Evolutionary conservation across 2,329 filamentous ascomycete genomes (phyloP).

Genomic region (Coniochaeta sp.): DNA sequence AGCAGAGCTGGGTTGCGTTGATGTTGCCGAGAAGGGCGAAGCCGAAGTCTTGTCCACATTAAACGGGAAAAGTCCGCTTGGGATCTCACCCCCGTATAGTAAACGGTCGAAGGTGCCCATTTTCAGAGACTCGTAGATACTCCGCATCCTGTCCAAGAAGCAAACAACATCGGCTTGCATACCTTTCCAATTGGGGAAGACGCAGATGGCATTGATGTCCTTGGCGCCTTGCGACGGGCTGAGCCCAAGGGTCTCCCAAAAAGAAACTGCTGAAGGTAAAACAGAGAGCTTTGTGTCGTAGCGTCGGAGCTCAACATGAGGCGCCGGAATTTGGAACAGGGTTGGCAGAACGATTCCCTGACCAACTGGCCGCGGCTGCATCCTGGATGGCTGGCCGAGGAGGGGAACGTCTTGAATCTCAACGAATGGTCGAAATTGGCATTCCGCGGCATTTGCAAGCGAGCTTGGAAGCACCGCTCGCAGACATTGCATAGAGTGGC

Average conservation of each 20-base stretch:
- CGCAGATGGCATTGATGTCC: slow-evolving; percentile 61
- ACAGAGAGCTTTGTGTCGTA: slow-evolving; percentile 64
- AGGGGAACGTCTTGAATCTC: slow-evolving; percentile 52
- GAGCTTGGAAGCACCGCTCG: slow-evolving; percentile 35
- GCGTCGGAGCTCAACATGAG: slow-evolving; percentile 66
- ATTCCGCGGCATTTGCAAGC: slow-evolving; percentile 32
- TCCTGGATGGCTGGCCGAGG: slow-evolving; percentile 41
- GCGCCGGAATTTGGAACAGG: slow-evolving; percentile 57
- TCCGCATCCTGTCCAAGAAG: slow-evolving; percentile 62
- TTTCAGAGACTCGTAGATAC: slow-evolving; percentile 66
- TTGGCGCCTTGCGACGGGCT: slow-evolving; percentile 65
- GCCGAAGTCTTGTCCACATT: slow-evolving; percentile 37
- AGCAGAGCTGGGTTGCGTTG: slow-evolving; percentile 35
- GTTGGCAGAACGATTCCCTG: slow-evolving; percentile 41
- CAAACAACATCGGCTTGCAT: slow-evolving; percentile 51
- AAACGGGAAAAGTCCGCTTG: slow-evolving; percentile 42
- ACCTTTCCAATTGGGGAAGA: slow-evolving; percentile 61
- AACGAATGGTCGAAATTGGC: slow-evolving; percentile 40
- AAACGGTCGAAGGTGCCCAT: slow-evolving; percentile 58
- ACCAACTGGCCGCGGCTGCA: slow-evolving; percentile 41
- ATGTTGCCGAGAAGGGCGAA: slow-evolving; percentile 22
- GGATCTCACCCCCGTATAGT: slow-evolving; percentile 22
- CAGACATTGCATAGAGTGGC: slow-evolving; percentile 41
- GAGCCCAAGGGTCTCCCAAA: slow-evolving; percentile 77
- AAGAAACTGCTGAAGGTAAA: slow-evolving; percentile 64